Conservation (phyloP, 768 basidiomycete genomes). For the Roridomyces roridus region DNA sequence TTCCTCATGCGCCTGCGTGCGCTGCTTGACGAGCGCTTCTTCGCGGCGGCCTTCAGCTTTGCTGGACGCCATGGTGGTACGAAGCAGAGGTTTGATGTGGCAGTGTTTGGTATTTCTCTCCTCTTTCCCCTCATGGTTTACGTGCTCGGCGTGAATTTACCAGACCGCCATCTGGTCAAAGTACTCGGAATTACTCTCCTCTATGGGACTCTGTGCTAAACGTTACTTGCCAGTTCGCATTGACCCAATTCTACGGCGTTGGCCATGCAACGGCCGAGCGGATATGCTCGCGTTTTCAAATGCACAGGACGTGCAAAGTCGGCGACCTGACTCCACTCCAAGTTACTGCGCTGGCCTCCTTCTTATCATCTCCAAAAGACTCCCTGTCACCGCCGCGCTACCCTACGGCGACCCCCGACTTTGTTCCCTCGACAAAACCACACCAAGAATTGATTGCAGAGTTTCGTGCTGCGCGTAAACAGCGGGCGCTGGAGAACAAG, state of each 20-base stretch:
- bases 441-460: conserved; percentile 46
- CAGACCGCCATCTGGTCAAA: conserved; percentile 76
- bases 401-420: conserved; percentile 66
- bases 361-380: conserved; percentile 89
- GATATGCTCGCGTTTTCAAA: conserved; percentile 90
- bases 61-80: conserved; percentile 70
- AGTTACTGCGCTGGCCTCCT: conserved; percentile 90
- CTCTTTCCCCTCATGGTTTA: conserved; percentile 83
- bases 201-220: background rate
- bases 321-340: conserved; percentile 84
- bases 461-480: conserved; percentile 38
- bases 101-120: background rate
- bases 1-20: conserved; percentile 79
- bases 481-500: conserved; percentile 40
- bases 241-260: conserved; percentile 90
- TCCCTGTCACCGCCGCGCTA: conserved; percentile 68
- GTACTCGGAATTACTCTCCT: conserved; percentile 42
- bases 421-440: conserved; percentile 51
- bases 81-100: conserved; percentile 11
- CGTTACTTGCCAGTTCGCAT: conserved; percentile 77
- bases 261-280: conserved; percentile 76
- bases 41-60: conserved; percentile 87
- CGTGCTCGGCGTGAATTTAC: conserved; percentile 84
- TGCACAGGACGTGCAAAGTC: conserved; percentile 86
- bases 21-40: conserved; percentile 85